Percentiles rank a stretch among this genome's conserved stretches.
These are phyloP conservation scores for Umbelopsis sp. DNA, from an alignment of 371 early-diverging fungal genomes.

Conservation along the genomic window DNA sequence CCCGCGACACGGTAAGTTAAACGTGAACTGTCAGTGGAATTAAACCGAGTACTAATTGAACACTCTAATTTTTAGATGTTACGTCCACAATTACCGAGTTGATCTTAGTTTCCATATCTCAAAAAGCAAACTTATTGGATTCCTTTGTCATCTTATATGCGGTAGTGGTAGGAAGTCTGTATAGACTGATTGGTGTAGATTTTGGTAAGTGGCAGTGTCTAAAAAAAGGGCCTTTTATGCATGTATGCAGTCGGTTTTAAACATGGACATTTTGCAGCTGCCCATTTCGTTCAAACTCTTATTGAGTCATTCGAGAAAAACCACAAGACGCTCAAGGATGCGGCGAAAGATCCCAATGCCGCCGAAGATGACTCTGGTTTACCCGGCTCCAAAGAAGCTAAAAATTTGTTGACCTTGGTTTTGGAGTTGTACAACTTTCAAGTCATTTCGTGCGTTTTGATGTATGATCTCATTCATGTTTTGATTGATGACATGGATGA, in stretches of 20 bases:
- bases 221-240: too few relatives aligned
- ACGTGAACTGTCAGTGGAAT: background rate
- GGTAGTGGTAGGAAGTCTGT: constrained; percentile 80
- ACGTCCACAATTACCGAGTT: constrained; percentile 82
- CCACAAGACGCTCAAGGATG: constrained; percentile 38
- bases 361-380: constrained; percentile 49
- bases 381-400: constrained; percentile 66
- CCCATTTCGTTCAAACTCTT: constrained; percentile 84
- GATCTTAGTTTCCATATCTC: constrained; percentile 75
- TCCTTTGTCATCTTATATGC: constrained; percentile 90
- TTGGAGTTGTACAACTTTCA: constrained; percentile 91
- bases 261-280: constrained; percentile 48
- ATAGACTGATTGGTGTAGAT: constrained; percentile 84
- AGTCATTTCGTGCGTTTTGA: constrained; percentile 80
- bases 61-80: constrained; percentile 60
- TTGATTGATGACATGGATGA: constrained; percentile 74
- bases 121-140: constrained; percentile 83
- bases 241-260: background rate
- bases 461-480: constrained; percentile 84
- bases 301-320: constrained; percentile 77
- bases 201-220: constrained; percentile 54
- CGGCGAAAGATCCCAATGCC: constrained; percentile 30
- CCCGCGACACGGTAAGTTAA: constrained; percentile 73
- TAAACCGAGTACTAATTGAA: background rate
- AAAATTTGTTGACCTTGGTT: constrained; percentile 80